Evolutionary conservation across 1,284 basidiomycete species (phyloP), one percentile per base, ranked within the genome.

Genomic region (Takashimella koratensis): DNA sequence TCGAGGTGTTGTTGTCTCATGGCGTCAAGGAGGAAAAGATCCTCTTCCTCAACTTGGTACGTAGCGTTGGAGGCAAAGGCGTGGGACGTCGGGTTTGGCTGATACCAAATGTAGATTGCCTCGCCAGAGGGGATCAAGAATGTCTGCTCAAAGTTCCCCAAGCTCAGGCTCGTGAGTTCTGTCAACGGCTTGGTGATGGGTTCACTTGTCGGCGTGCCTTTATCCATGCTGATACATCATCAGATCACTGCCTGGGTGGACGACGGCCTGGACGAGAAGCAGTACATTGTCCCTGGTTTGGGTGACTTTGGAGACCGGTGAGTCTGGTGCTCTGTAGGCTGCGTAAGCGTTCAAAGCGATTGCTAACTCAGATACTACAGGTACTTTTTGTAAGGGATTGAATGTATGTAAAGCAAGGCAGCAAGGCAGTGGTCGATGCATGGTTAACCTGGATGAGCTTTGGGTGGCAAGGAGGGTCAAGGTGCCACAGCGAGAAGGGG

Each of bases 221-320:
- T n/a, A n/a, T n/a, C n/a, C n/a, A n/a, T n/a, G n/a, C n/a, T n/a
- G n/a, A n/a, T n/a, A n/a, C n/a, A n/a, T n/a, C n/a, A n/a, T n/a
- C n/a, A 76, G 85, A 88, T 96, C 52, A 95, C 92, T 13, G 95
- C 92, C 0, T 98, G 95, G 94, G 94, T 98, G 54, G 95, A 98
- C 76, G 80, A 94, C 65, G 88, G 90, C 5, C 81, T 98, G 55
- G 95, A 98, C 67, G 89, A 91, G 60, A 62, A 71, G 46, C 63
- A 63, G 39, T 76, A 70, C 65, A 75, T 93, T 59, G 84, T 92
- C 56, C 90, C 90, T 13, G 91, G 91, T 13, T 79, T 95, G 21
- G 91, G 91, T 13, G 91, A 95, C 74, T 95, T 94, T 74, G 91
- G 91, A 50, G 91, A 94, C 74, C 79, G 90, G 73, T 76, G 52